Percentiles rank a stretch among this genome's conserved stretches.
phyloP scores from a whole-genome alignment of 495 filamentous ascomycete species.

The Xylaria curta region DNA sequence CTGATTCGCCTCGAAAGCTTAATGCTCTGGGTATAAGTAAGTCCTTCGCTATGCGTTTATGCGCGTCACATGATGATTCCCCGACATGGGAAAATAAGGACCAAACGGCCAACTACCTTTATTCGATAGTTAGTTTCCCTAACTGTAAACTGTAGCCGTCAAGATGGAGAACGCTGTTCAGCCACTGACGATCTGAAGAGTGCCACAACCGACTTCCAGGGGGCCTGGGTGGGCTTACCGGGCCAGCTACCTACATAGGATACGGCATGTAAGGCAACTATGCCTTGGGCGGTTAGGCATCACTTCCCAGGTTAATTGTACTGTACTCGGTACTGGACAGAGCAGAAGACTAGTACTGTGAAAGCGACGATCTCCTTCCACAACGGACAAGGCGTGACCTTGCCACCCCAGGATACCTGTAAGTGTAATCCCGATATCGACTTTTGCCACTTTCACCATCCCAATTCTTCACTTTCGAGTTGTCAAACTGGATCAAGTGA shows the following conservation, averaged over 20 bases:
- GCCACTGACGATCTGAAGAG: slow-evolving; percentile 5
- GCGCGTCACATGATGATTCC: slow-evolving; percentile 19
- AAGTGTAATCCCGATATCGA: not conserved
- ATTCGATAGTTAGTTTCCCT: not conserved
- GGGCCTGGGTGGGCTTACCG: not conserved
- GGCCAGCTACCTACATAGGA: not conserved
- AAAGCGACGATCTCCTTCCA: slow-evolving; percentile 11
- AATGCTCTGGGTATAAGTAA: not conserved
- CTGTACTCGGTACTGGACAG: not conserved
- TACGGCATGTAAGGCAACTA: slow-evolving; percentile 10
- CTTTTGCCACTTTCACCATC: slow-evolving; percentile 15
- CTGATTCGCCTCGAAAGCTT: not conserved
- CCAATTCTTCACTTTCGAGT: slow-evolving; percentile 9
- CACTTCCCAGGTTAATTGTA: not conserved
- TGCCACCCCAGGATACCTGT: not conserved
- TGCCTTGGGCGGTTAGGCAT: slow-evolving; percentile 9
- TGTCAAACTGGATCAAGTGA: not conserved
- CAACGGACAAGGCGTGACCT: slow-evolving; percentile 12
- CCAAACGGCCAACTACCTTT: not conserved
- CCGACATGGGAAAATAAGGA: not conserved
- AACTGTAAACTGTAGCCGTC: too few relatives aligned
- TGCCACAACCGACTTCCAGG: slow-evolving; percentile 14
- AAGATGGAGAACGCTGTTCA: slow-evolving; percentile 10
- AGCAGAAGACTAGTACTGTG: not conserved
- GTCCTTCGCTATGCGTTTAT: slow-evolving; percentile 7